Base-by-base conservation (phyloP, 768 basidiomycete genomes). In the Tylopilus cervinicoccineus region DNA sequence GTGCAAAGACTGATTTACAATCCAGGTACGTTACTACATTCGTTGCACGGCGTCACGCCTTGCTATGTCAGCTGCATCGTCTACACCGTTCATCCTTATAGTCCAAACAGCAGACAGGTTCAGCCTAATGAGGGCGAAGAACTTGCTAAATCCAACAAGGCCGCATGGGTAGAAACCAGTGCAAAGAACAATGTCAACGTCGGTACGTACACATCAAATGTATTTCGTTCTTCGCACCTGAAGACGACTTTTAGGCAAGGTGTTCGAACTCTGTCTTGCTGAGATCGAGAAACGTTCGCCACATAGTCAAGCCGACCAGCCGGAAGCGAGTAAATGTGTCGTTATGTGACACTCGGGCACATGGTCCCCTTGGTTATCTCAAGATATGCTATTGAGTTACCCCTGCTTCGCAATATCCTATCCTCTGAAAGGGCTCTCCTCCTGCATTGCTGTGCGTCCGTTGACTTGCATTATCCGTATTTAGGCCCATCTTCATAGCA, bases 141-240 rank as follows among this genome's bases (percentile, higher is more conserved):
- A 47, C 72, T 95, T 34, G 93, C 91, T 10, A 76, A 78, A 56
- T 73, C 73, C 50, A 80, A 84, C 58, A 78, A 82, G 33, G 84
- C 89, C 8, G 86, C 85, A 4, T 94, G 84, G 74, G 76, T 94
- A 36, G 93, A 95, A 70, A 89, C 89, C 13, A 92, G 88, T 59
- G 91, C 93, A 29, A 89, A 89, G 76, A 76, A 80, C 49, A 88
- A 92, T 57, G 67, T 81, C 66, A 93, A 95, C 68, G 86, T 96
- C 58, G 82, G 93, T 93, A 59, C 68, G 93, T 85, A 36, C 24
- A 27, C n/a, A 13, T 33, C 16, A 3, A 19, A 19, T 13, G 8
- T 22, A 14, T 10, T 29, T 38, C n/a, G 11, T 9, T 5, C 28
- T 33, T 47, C 39, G 38, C 22, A 22, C 12, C 43, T 52, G 12